These are phyloP conservation scores for Cystoderma amianthinum DNA, from an alignment of 768 basidiomycete genomes.

Conservation along the genomic window DNA sequence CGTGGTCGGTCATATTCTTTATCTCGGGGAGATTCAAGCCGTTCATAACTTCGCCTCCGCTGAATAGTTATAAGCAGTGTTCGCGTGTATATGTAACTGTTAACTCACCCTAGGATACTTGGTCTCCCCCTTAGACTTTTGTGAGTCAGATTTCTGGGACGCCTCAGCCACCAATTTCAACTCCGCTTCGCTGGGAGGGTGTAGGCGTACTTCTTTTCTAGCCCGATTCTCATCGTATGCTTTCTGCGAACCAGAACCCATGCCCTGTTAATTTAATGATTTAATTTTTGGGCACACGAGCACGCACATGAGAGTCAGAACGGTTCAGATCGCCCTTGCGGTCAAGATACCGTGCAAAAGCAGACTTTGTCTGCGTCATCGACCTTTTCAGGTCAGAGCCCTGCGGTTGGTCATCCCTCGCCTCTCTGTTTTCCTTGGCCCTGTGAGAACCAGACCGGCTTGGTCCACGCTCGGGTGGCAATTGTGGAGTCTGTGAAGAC, in stretches of 20 bases:
- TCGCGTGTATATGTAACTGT: not conserved
- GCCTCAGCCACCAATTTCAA: not conserved
- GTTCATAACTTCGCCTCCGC: conserved; percentile 3
- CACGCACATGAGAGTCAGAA: not conserved
- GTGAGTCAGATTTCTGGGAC: not conserved
- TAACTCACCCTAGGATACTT: not conserved
- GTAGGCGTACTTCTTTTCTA: not conserved
- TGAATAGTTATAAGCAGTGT: not conserved
- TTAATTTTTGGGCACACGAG: too few species aligned
- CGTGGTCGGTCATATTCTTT: not conserved
- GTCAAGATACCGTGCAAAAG: not conserved
- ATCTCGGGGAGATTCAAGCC: not conserved
- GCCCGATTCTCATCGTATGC: not conserved
- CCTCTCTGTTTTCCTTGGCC: not conserved
- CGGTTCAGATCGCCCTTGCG: not conserved
- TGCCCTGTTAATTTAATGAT: too few species aligned
- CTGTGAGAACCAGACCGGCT: not conserved
- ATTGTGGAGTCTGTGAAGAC: not conserved
- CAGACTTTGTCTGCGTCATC: not conserved
- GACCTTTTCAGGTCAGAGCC: not conserved
- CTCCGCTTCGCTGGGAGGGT: not conserved
- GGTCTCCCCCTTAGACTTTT: not conserved
- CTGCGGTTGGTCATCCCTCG: too few species aligned
- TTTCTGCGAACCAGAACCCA: too few species aligned
- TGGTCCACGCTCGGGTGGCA: too few species aligned